A percentile compares a stretch with the other conserved stretches of the same genome.
Evolutionary conservation across 257 asterid species (phyloP).

Genomic region (Solanum gandarillasii): DNA sequence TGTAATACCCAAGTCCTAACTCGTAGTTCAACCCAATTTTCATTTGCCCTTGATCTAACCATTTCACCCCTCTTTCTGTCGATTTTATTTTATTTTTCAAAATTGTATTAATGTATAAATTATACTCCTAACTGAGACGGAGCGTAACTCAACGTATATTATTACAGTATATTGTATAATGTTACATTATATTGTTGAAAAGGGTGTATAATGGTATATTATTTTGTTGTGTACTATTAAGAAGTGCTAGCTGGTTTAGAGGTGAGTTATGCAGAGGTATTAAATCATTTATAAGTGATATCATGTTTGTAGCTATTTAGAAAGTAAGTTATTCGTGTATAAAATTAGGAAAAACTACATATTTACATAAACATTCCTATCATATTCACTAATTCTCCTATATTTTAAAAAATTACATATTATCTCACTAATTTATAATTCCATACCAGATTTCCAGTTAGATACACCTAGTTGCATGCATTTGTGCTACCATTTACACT

Average conservation of each 20-base stretch:
- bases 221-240: neutral
- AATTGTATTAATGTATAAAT: too few relatives aligned
- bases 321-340: neutral
- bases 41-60: neutral
- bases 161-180: too few relatives aligned
- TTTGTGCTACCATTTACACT: neutral
- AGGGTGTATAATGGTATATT: neutral
- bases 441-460: accelerated
- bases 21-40: neutral
- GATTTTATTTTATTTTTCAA: too few relatives aligned
- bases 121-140: neutral
- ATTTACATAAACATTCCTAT: neutral
- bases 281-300: neutral
- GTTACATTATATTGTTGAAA: neutral
- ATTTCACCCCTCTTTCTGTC: neutral
- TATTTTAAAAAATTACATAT: too few relatives aligned
- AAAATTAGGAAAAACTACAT: neutral
- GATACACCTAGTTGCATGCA: neutral
- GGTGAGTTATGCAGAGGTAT: neutral
- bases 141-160: neutral
- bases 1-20: neutral
- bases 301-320: neutral
- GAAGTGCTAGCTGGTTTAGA: too few relatives aligned
- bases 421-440: too few relatives aligned
- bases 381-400: neutral